Base-by-base conservation (phyloP, 164 flowering plant species). In the Sedum album region DNA sequence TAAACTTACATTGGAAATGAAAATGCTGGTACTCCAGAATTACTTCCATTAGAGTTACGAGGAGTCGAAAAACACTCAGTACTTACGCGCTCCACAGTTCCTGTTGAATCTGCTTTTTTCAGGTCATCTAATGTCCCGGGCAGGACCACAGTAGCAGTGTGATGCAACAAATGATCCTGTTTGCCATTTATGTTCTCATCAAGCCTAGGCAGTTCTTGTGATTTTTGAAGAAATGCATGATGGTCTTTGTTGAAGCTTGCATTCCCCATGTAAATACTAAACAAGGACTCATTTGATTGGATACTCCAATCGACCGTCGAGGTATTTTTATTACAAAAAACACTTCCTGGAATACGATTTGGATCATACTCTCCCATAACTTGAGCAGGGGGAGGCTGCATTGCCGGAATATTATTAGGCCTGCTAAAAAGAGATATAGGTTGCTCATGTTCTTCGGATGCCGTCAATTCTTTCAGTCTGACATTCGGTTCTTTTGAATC, bases 231-330 rank as follows among this genome's bases (percentile, higher is more conserved):
- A 66, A 74, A n/a, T 49, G 65, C 53, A 21, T 67, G 51, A 2
- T 79, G 76, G 13, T 81, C 87, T 15, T 76, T 73, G 3, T 86
- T 75, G 76, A 84, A 86, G 69, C 90, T 88, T 53, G 20, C 67
- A 51, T 78, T 83, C 15, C 85, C 90, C 53, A 79, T 71, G 9
- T 80, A 82, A 71, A 88, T 83, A 25, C 93, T 88, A 55, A 88
- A 88, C 72, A 86, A 69, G 0, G 93, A 88, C 26, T 88, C 93
- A 44, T 83, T 88, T 5, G 93, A 88, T 53, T 84, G 79, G 5
- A 68, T 65, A 46, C 93, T 86, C 93, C 88, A 86, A 1, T 83
- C 90, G 66, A 33, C 31, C 0, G 67, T 72, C 5, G 79, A 1
- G 11, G 83, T 72, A 60, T 71, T 78, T 60, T 71, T 78, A 25